phyloP scores from a whole-genome alignment of 2,329 filamentous ascomycete genomes.

The Colletotrichum sp. region DNA sequence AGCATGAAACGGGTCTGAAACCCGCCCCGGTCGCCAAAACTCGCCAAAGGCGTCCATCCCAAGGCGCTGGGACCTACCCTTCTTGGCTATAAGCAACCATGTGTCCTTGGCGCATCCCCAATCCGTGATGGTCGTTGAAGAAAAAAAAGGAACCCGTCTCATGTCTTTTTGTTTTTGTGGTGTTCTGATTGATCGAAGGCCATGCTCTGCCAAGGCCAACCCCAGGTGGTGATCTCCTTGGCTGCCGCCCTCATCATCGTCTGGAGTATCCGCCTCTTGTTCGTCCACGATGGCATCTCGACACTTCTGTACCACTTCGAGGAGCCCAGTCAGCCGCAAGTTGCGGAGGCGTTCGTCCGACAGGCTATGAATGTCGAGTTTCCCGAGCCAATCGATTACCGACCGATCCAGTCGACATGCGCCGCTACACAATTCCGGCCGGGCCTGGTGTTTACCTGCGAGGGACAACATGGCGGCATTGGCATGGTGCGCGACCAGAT shows the following conservation, averaged over 20 bases:
- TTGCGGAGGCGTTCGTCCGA: constrained; percentile 24
- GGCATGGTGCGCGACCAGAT: constrained; percentile 46
- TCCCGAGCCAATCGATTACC: constrained; percentile 36
- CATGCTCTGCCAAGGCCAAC: constrained; percentile 14
- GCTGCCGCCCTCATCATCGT: not conserved
- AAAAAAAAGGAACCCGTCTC: not conserved
- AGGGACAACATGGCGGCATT: constrained; percentile 42
- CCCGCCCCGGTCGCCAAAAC: not conserved
- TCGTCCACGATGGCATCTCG: not conserved
- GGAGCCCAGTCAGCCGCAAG: not conserved
- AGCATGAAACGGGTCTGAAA: constrained; percentile 14
- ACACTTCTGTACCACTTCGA: not conserved
- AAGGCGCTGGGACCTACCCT: not conserved
- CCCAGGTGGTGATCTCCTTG: constrained; percentile 2
- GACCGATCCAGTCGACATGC: constrained; percentile 37
- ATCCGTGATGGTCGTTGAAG: not conserved
- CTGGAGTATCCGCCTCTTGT: constrained; percentile 10
- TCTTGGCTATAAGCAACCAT: not conserved
- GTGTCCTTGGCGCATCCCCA: not conserved
- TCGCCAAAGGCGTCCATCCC: not conserved
- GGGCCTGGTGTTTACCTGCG: constrained; percentile 42
- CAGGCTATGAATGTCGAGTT: constrained; percentile 37
- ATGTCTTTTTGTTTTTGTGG: not conserved
- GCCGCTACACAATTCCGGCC: constrained; percentile 33
- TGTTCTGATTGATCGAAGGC: not conserved